A percentile compares a stretch with the other conserved stretches of the same genome.
phyloP scores from a whole-genome alignment of 108 stramenopile species.

The Cyclostephanos invisitatus region DNA sequence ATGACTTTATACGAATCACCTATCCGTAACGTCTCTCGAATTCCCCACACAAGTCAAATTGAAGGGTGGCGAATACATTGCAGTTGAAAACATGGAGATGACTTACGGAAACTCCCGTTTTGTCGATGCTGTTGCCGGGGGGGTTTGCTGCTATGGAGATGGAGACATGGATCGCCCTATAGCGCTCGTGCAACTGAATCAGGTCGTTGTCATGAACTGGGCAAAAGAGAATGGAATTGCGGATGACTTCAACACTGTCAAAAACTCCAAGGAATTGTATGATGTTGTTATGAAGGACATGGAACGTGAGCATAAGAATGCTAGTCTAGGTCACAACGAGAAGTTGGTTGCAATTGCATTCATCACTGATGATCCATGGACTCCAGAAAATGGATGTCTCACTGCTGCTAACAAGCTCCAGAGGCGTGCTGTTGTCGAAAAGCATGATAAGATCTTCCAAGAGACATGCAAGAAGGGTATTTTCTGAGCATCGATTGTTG shows the following conservation, averaged over 20 bases:
- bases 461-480: slow-evolving; percentile 74
- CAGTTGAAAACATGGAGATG: slow-evolving; percentile 87
- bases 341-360: slow-evolving; percentile 70
- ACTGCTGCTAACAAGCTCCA: slow-evolving; percentile 91
- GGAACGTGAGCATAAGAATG: slow-evolving; percentile 65
- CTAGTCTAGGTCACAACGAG: slow-evolving; percentile 74
- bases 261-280: slow-evolving; percentile 64
- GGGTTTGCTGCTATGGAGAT: slow-evolving; percentile 85
- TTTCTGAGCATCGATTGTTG: slow-evolving; percentile 38
- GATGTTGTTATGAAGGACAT: slow-evolving; percentile 74
- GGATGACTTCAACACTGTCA: slow-evolving; percentile 63
- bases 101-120: slow-evolving; percentile 67
- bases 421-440: slow-evolving; percentile 70
- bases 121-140: slow-evolving; percentile 79
- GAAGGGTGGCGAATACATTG: slow-evolving; percentile 93
- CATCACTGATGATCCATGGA: slow-evolving; percentile 73
- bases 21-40: not conserved
- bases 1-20: not conserved
- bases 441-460: slow-evolving; percentile 65
- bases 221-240: slow-evolving; percentile 68
- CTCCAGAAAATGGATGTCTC: slow-evolving; percentile 86
- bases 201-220: slow-evolving; percentile 68
- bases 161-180: slow-evolving; percentile 91
- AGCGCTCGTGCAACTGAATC: slow-evolving; percentile 74
- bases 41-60: slow-evolving; percentile 61